Evolutionary conservation across 192 early-diverging fungal species (phyloP), one percentile per base, ranked within the genome.

Genomic region (Fimicolochytrium jonesii): DNA sequence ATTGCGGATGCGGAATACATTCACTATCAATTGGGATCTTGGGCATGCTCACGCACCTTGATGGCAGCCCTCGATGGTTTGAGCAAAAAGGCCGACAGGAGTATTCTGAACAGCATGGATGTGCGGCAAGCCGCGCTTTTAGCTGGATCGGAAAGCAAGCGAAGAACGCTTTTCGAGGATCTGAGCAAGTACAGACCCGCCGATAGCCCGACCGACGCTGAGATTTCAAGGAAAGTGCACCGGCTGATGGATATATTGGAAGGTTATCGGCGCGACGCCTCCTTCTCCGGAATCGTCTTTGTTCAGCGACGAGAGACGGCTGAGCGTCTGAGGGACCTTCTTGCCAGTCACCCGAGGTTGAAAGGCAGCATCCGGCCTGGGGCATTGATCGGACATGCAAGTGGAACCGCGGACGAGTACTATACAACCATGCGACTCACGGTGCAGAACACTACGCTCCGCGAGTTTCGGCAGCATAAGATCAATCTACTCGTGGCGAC

Each of bases 241-340:
- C 71, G 68, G 23, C 73, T 97, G 3, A 59, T 93, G 10, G 67
- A 77, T 22, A 77, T 88, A 6, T 76, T 97, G 18, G 26, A 70
- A 2, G 65, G 78, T 29, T 87, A 81, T 64, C 46, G 56, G 6
- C 30, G 51, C 11, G 47, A 63, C 4, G 42, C 78, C 0, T 56
- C 71, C 0, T 78, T 94, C 59, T 90, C 93, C 59, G 91, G 90
- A 4, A 95, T 98, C 37, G 83, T 98, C 7, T 98, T 98, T 68
- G 85, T 87, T 6, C 70, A 84, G 50, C 76, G 87, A 15, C 71
- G 93, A 28, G 68, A 88, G 6, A 89, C 89, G 0, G 93, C 92
- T 0, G 68, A 82, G 29, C 52, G 85, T n/a, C 56, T 93, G 7
- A 43, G 61, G 18, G 62, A 66, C 30, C 44, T 87, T 4, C 58